Percentiles rank a stretch among this genome's conserved stretches.
Evolutionary conservation across 2,329 filamentous ascomycete genomes (phyloP).

Genomic region (Calonectria pseudoturangicola): DNA sequence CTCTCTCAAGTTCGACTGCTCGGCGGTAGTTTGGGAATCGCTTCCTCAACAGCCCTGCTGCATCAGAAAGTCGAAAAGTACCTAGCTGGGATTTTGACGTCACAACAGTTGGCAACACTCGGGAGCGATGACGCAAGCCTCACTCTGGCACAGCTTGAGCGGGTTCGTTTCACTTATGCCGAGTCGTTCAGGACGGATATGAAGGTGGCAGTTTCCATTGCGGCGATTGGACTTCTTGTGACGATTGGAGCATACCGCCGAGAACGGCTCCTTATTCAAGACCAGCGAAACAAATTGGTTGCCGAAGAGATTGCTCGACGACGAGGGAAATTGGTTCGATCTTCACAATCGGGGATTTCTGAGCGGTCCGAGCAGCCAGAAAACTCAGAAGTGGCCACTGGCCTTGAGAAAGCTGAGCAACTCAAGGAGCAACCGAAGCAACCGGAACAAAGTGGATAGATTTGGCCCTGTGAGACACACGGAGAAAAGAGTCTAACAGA

Average conservation of each 20-base stretch:
- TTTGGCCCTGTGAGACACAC: too few species aligned
- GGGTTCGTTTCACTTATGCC: conserved; percentile 63
- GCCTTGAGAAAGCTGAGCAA: not conserved
- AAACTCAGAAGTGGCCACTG: not conserved
- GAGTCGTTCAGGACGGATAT: conserved; percentile 68
- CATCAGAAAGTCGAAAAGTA: conserved; percentile 55
- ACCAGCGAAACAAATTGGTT: conserved; percentile 48
- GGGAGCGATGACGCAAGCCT: conserved; percentile 50
- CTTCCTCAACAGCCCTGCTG: conserved; percentile 70
- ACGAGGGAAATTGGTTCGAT: conserved; percentile 31
- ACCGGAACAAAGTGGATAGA: not conserved
- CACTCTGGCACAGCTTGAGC: conserved; percentile 54
- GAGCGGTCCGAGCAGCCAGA: not conserved
- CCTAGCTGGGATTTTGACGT: conserved; percentile 55
- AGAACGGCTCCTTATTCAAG: conserved; percentile 39
- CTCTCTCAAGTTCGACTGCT: conserved; percentile 71
- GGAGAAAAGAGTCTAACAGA: not conserved
- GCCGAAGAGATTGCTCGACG: conserved; percentile 45
- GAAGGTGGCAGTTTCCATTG: conserved; percentile 65
- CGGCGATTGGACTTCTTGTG: conserved; percentile 63
- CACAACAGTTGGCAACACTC: conserved; percentile 55
- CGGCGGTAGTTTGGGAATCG: conserved; percentile 73
- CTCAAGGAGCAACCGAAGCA: not conserved
- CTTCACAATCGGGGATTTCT: not conserved
- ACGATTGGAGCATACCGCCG: conserved; percentile 63